Conservation (phyloP, 176 grass and related monocot species). For the Bothriochloa decipiens region DNA sequence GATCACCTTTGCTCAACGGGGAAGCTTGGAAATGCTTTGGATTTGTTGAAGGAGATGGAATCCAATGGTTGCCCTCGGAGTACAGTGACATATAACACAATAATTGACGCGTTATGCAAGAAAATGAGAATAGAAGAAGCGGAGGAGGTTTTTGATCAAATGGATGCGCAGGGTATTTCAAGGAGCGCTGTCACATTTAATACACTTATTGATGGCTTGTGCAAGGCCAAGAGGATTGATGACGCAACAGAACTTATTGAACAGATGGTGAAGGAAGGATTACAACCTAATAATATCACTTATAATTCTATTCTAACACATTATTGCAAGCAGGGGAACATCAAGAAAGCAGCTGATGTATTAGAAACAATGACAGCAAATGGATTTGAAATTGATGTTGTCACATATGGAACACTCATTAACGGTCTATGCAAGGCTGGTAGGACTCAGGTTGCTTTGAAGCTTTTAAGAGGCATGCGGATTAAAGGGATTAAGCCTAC, state of each 20-base stretch:
- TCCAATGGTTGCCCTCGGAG: slow-evolving; percentile 60
- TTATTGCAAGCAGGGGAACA: slow-evolving; percentile 88
- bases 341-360: slow-evolving; percentile 74
- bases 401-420: slow-evolving; percentile 84
- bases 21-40: slow-evolving; percentile 67
- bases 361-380: slow-evolving; percentile 80
- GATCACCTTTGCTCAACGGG: slow-evolving; percentile 69
- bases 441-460: slow-evolving; percentile 80
- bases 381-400: slow-evolving; percentile 78
- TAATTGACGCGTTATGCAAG: slow-evolving; percentile 88
- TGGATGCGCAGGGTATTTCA: slow-evolving; percentile 79
- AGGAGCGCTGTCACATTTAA: slow-evolving; percentile 80
- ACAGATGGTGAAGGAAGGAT: slow-evolving; percentile 73
- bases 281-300: slow-evolving; percentile 82
- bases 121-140: slow-evolving; percentile 88
- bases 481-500: slow-evolving; percentile 73
- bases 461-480: slow-evolving; percentile 73
- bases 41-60: slow-evolving; percentile 94
- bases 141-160: slow-evolving; percentile 82
- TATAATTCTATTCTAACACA: slow-evolving; percentile 87
- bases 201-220: slow-evolving; percentile 78
- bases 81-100: slow-evolving; percentile 74
- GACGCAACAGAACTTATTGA: slow-evolving; percentile 75
- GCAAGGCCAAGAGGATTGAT: slow-evolving; percentile 69
- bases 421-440: slow-evolving; percentile 84